phyloP scores from a whole-genome alignment of 306 rosid species.

The Lablab purpureus region DNA sequence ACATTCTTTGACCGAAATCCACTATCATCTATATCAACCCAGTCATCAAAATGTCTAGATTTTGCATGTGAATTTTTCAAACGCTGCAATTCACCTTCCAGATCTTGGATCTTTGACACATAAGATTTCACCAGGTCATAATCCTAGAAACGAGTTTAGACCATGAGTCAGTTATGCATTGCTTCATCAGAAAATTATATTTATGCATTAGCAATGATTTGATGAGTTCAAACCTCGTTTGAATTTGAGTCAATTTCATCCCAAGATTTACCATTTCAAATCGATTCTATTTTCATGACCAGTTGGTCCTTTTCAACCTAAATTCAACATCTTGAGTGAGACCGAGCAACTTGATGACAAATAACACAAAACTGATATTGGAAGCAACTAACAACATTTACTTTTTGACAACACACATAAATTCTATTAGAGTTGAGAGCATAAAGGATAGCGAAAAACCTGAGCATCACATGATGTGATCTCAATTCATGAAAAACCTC shows the following conservation, averaged over 20 bases:
- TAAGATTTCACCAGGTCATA: constrained; percentile 75
- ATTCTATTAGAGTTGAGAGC: constrained; percentile 31
- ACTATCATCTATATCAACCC: constrained; percentile 69
- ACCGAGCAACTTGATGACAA: constrained; percentile 21
- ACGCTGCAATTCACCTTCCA: constrained; percentile 72
- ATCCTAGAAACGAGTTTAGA: constrained; percentile 61
- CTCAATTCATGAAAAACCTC: too few species aligned
- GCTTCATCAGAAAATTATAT: constrained; percentile 5
- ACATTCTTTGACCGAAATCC: constrained; percentile 61
- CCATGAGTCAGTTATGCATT: constrained; percentile 16
- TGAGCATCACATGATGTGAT: constrained; percentile 51
- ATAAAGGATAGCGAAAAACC: constrained; percentile 46
- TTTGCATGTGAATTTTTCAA: constrained; percentile 57
- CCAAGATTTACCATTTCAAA: constrained; percentile 89
- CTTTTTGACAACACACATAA: neutral
- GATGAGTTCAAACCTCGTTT: constrained; percentile 64
- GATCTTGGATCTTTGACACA: constrained; percentile 79
- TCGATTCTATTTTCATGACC: constrained; percentile 75
- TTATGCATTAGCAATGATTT: constrained; percentile 7
- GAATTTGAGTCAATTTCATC: constrained; percentile 83
- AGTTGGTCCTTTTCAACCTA: constrained; percentile 92
- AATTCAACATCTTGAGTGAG: constrained; percentile 35
- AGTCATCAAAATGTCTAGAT: constrained; percentile 56
- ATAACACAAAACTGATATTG: neutral
- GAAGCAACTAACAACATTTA: constrained; percentile 40